Evolutionary conservation across 352 stramenopile genomes (phyloP).

Genomic region (Thalassiosira mediterranea): DNA sequence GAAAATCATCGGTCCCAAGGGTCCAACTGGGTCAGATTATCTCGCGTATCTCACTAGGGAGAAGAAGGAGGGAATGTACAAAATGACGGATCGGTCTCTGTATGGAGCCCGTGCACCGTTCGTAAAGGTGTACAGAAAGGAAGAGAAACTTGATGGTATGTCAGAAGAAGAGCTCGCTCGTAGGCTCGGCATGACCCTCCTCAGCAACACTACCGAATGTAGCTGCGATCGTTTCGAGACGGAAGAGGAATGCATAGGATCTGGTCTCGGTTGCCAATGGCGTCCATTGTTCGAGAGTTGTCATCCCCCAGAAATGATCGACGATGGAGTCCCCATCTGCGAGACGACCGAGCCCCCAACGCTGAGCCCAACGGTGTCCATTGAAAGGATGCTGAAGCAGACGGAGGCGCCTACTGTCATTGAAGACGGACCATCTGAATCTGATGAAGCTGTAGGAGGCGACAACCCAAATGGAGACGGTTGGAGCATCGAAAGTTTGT

Average conservation of each 20-base stretch:
- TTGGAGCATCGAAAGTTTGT: too few relatives aligned
- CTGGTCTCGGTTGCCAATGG: conserved; percentile 58
- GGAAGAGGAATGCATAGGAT: conserved; percentile 53
- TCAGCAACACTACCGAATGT: conserved; percentile 60
- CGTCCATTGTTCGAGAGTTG: conserved; percentile 63
- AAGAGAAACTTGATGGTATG: conserved; percentile 67
- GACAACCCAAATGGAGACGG: too few relatives aligned
- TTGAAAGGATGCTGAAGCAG: conserved; percentile 32
- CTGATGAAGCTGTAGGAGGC: too few relatives aligned
- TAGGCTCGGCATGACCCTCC: conserved; percentile 45
- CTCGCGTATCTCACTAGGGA: conserved; percentile 48
- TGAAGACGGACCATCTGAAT: background rate
- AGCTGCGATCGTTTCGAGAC: conserved; percentile 59
- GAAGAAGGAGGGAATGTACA: conserved; percentile 64
- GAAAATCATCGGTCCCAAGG: conserved; percentile 62
- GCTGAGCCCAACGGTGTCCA: conserved; percentile 51
- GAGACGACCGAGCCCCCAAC: conserved; percentile 49
- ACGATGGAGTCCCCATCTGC: conserved; percentile 62
- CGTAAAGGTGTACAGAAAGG: conserved; percentile 62
- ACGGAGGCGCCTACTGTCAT: conserved; percentile 26
- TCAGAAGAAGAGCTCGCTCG: conserved; percentile 57
- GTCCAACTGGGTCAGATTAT: conserved; percentile 62
- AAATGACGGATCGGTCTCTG: conserved; percentile 62
- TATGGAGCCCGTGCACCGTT: conserved; percentile 58
- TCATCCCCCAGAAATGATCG: conserved; percentile 64